phyloP scores from a whole-genome alignment of 768 basidiomycete genomes.

The Mycena indigotica region DNA sequence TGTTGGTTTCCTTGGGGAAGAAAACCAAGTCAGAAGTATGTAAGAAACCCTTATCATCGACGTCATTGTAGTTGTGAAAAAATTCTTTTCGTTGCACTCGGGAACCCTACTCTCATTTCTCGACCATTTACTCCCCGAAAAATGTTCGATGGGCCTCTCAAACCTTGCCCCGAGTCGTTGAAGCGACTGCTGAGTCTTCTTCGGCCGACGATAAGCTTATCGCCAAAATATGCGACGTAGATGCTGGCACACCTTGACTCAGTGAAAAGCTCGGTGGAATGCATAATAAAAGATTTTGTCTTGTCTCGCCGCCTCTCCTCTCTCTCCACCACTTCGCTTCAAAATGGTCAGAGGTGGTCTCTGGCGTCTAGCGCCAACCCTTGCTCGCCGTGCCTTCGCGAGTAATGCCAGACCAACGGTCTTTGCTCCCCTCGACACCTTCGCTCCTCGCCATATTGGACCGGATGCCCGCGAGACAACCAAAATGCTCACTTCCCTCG shows the following conservation, averaged over 20 bases:
- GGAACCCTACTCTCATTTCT: too few species aligned
- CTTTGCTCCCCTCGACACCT: conserved; percentile 87
- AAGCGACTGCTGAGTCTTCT: too few species aligned
- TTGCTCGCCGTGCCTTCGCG: conserved; percentile 39
- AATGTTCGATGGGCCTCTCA: too few species aligned
- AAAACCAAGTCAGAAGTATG: too few species aligned
- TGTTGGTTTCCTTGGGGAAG: too few species aligned
- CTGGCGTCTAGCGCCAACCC: conserved; percentile 21
- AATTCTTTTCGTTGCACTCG: too few species aligned
- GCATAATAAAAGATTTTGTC: conserved; percentile 9
- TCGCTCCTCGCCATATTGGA: conserved; percentile 89
- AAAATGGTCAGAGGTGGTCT: conserved; percentile 14
- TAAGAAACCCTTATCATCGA: too few species aligned
- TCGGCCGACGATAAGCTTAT: neutral
- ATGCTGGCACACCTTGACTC: neutral
- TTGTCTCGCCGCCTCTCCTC: conserved; percentile 12
- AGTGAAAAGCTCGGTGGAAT: neutral
- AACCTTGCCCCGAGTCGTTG: too few species aligned
- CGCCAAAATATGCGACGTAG: neutral
- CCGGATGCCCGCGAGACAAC: conserved; percentile 81
- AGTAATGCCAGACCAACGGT: conserved; percentile 60
- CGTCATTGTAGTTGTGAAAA: too few species aligned
- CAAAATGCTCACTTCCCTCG: conserved; percentile 81
- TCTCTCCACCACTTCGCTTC: conserved; percentile 23
- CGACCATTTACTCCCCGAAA: too few species aligned